Conservation (phyloP, 306 rosid species). For the Acacia crassicarpa region DNA sequence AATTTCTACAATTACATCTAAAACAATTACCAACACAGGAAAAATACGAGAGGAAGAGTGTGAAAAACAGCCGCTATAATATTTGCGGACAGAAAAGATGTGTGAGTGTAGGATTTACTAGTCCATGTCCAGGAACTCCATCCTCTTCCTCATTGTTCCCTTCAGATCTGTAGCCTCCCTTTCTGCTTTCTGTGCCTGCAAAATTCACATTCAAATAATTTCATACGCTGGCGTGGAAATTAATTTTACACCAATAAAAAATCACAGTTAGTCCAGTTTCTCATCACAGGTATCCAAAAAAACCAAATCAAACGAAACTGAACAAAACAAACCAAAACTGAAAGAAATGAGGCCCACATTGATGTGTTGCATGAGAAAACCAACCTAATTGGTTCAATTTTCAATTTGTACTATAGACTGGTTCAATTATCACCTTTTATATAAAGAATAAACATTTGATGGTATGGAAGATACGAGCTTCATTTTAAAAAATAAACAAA, state of each 20-base stretch:
- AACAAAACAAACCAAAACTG: background rate
- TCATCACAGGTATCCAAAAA: background rate
- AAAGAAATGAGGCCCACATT: background rate
- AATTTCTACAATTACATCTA: conserved; percentile 33
- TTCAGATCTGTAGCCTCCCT: conserved; percentile 72
- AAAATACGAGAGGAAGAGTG: background rate
- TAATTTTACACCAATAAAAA: background rate
- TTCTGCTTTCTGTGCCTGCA: conserved; percentile 76
- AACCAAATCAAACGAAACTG: background rate
- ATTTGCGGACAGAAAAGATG: conserved; percentile 41
- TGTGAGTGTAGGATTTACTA: conserved; percentile 9
- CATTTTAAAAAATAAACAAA: background rate
- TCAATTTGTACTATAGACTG: background rate
- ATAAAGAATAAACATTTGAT: background rate
- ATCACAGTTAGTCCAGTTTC: background rate
- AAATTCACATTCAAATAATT: background rate
- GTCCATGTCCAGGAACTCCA: conserved; percentile 79
- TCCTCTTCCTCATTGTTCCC: conserved; percentile 74
- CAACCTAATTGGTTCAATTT: background rate
- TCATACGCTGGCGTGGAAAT: background rate
- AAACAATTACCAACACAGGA: conserved; percentile 8
- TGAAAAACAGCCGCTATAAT: conserved; percentile 44
- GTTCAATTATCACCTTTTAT: background rate
- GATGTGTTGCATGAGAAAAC: background rate
- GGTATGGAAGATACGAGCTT: background rate